A percentile compares a stretch with the other conserved stretches of the same genome.
phyloP scores from a whole-genome alignment of 2,329 filamentous ascomycete genomes.

The Xylaria sp. region DNA sequence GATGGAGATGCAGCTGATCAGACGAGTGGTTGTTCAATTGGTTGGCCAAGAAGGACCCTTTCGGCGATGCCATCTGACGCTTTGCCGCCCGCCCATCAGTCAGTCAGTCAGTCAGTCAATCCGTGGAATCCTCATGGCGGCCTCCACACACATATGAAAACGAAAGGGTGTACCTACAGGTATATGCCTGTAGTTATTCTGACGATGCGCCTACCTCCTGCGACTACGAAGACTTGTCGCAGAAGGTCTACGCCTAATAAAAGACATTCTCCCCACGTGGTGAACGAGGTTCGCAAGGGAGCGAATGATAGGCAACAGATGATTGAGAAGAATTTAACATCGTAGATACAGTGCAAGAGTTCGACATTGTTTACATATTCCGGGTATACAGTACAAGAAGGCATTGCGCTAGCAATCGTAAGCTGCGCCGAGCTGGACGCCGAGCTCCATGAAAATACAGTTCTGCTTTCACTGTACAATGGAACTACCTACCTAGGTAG shows the following conservation, averaged over 20 bases:
- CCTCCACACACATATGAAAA: constrained; percentile 15
- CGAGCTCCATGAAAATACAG: constrained; percentile 2
- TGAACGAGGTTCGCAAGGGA: background rate
- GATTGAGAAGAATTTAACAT: background rate
- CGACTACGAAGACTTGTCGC: background rate
- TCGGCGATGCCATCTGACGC: constrained; percentile 40
- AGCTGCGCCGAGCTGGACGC: background rate
- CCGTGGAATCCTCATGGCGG: constrained; percentile 30
- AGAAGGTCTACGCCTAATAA: background rate
- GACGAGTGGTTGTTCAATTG: constrained; percentile 37
- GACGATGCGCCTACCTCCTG: background rate
- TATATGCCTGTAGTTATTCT: background rate
- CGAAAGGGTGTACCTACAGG: constrained; percentile 7
- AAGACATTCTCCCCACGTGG: constrained; percentile 18
- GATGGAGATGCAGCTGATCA: constrained; percentile 39
- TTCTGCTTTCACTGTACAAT: constrained; percentile 12
- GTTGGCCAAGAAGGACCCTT: constrained; percentile 34
- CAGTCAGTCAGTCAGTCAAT: constrained; percentile 14
- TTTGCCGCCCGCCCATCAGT: constrained; percentile 39
- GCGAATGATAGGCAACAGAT: background rate
- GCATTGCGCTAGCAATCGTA: background rate
- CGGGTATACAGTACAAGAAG: background rate
- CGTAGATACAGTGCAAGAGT: background rate
- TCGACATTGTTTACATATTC: background rate
- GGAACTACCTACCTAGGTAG: background rate